phyloP scores from a whole-genome alignment of 2,329 filamentous ascomycete genomes.

The Trichoderma aggressivum region DNA sequence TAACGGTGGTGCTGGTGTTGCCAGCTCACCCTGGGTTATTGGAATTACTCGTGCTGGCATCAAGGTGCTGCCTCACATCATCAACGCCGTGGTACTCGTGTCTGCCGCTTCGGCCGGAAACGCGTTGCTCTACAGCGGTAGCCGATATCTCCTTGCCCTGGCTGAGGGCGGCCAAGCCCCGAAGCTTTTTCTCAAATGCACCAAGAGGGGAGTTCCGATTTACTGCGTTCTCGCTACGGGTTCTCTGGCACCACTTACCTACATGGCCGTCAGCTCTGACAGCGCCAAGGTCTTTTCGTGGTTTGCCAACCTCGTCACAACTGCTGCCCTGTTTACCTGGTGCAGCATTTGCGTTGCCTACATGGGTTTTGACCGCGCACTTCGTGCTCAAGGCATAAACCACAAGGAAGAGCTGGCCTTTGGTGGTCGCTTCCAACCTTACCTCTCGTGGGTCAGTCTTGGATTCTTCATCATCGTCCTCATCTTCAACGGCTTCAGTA shows the following conservation, averaged over 20 bases:
- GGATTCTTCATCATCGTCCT: constrained; percentile 46
- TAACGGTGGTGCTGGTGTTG: constrained; percentile 52
- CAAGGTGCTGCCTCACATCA: constrained; percentile 48
- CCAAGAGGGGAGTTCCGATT: constrained; percentile 55
- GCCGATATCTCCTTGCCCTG: constrained; percentile 46
- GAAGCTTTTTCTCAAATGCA: constrained; percentile 54
- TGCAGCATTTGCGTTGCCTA: constrained; percentile 46
- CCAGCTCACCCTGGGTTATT: constrained; percentile 59
- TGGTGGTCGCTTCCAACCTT: constrained; percentile 49
- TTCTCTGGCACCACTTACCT: constrained; percentile 47
- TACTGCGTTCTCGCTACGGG: constrained; percentile 50
- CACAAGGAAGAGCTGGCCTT: constrained; percentile 41
- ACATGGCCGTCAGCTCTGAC: constrained; percentile 46
- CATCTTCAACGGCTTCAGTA: constrained; percentile 55
- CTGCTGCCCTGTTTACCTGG: constrained; percentile 41
- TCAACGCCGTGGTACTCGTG: constrained; percentile 62
- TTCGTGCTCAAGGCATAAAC: background rate
- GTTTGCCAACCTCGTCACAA: constrained; percentile 54
- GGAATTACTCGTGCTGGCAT: constrained; percentile 54
- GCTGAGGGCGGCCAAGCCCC: constrained; percentile 43
- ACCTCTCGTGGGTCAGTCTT: constrained; percentile 48
- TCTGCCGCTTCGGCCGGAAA: constrained; percentile 43
- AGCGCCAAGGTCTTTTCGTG: constrained; percentile 49
- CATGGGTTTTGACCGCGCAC: constrained; percentile 44
- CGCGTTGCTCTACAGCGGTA: constrained; percentile 47